Percentiles rank a stretch among this genome's conserved stretches.
phyloP scores from a whole-genome alignment of 2,329 filamentous ascomycete genomes.

The Claviceps lovelessii region DNA sequence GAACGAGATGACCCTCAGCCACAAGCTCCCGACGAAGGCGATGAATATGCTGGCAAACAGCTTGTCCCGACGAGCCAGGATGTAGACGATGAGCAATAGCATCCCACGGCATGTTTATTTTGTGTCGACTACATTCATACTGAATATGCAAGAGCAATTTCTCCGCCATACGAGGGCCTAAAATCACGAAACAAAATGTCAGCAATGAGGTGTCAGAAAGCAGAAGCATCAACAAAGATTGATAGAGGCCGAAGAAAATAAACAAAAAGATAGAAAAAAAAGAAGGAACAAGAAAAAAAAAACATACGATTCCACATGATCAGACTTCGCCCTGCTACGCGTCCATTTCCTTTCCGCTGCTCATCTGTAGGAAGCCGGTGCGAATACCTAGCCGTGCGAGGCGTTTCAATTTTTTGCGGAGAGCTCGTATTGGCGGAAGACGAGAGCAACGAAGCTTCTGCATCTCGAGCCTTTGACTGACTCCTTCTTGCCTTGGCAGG shows the following conservation, averaged over 20 bases:
- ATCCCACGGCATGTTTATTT: constrained; percentile 25
- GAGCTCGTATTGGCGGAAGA: constrained; percentile 1
- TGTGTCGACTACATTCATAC: constrained; percentile 23
- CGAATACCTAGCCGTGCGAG: constrained; percentile 10
- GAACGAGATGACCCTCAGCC: constrained; percentile 27
- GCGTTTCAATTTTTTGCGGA: constrained; percentile 3
- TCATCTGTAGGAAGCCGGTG: constrained; percentile 13
- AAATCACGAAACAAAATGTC: background rate
- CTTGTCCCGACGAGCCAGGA: constrained; percentile 25
- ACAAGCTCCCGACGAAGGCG: constrained; percentile 21
- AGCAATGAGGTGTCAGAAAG: background rate
- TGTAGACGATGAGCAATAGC: constrained; percentile 25
- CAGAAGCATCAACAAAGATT: background rate
- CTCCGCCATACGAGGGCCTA: constrained; percentile 33
- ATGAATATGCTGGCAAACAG: constrained; percentile 23
- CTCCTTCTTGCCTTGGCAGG: constrained; percentile 5
- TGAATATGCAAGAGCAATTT: constrained; percentile 27
- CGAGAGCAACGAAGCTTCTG: constrained; percentile 1
- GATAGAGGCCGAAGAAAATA: background rate
- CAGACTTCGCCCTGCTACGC: constrained; percentile 21
- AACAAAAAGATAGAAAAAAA: background rate
- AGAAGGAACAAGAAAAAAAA: background rate
- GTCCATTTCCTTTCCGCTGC: constrained; percentile 16
- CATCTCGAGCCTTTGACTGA: constrained; percentile 5
- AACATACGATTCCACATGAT: constrained; percentile 30